These are phyloP conservation scores for Lichtheimia ornata DNA, from an alignment of 371 early-diverging fungal genomes.

Conservation along the genomic window DNA sequence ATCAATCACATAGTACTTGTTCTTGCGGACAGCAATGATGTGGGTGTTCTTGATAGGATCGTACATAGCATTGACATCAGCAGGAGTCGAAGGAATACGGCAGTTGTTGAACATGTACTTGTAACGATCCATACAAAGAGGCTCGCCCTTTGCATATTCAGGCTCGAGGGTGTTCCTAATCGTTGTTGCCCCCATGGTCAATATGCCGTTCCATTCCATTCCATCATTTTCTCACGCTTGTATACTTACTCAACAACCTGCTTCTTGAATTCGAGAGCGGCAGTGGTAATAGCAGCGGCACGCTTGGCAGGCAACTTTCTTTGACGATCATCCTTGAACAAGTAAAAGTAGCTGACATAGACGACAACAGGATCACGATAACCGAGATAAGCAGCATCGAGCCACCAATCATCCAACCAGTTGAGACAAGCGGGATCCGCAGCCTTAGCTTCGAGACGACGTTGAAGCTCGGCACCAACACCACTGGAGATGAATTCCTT, in stretches of 20 bases:
- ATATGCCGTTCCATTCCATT: background rate
- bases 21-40: slow-evolving; percentile 86
- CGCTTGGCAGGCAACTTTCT: slow-evolving; percentile 76
- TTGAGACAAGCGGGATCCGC: slow-evolving; percentile 66
- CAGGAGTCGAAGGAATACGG: slow-evolving; percentile 85
- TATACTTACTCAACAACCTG: slow-evolving; percentile 67
- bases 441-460: slow-evolving; percentile 73
- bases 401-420: slow-evolving; percentile 98
- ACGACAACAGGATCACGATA: slow-evolving; percentile 96
- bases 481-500: slow-evolving; percentile 83
- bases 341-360: slow-evolving; percentile 84
- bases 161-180: slow-evolving; percentile 76
- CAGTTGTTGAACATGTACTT: slow-evolving; percentile 96
- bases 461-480: slow-evolving; percentile 80
- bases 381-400: slow-evolving; percentile 88
- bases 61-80: slow-evolving; percentile 77
- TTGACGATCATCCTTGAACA: slow-evolving; percentile 81
- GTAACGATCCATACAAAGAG: slow-evolving; percentile 91
- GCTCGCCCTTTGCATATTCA: slow-evolving; percentile 77
- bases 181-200: background rate
- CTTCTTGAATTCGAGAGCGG: slow-evolving; percentile 85
- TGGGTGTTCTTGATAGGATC: slow-evolving; percentile 83
- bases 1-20: slow-evolving; percentile 85
- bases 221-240: background rate
- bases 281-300: slow-evolving; percentile 87